A percentile compares a stretch with the other conserved stretches of the same genome.
phyloP scores from a whole-genome alignment of 2,329 filamentous ascomycete genomes.

The Xylariaceae sp. region DNA sequence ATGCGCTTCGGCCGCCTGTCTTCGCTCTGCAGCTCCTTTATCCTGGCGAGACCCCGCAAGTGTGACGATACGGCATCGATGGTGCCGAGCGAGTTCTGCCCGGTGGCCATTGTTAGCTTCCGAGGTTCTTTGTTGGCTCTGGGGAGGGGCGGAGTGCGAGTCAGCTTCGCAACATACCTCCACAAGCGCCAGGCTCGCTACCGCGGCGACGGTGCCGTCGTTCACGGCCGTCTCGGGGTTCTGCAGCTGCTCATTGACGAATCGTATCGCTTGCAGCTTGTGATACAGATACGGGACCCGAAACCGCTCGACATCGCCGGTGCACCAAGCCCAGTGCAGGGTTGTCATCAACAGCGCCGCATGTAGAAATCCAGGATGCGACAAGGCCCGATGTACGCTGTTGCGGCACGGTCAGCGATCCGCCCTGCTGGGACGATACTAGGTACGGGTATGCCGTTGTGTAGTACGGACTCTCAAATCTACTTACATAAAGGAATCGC shows the following conservation, averaged over 20 bases:
- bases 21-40: constrained; percentile 27
- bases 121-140: background rate
- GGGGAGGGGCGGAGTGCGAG: no score
- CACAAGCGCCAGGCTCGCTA: constrained; percentile 39
- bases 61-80: constrained; percentile 34
- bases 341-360: constrained; percentile 41
- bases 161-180: constrained; percentile 30
- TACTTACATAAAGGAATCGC: constrained; percentile 30
- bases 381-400: constrained; percentile 39
- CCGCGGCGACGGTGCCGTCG: constrained; percentile 39
- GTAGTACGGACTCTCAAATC: no score
- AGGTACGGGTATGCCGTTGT: constrained; percentile 1
- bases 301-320: constrained; percentile 39
- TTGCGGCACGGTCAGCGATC: constrained; percentile 1
- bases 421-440: background rate
- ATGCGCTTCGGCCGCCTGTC: constrained; percentile 23
- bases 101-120: constrained; percentile 6
- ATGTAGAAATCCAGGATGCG: constrained; percentile 41
- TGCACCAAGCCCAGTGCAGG: constrained; percentile 43
- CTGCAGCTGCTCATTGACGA: constrained; percentile 39
- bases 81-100: constrained; percentile 38
- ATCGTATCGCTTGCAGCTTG: constrained; percentile 42
- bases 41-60: constrained; percentile 34
- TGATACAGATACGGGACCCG: constrained; percentile 42
- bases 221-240: constrained; percentile 33